phyloP scores from a whole-genome alignment of 192 early-diverging fungal genomes.

The Phlyctochytrium bullatum region DNA sequence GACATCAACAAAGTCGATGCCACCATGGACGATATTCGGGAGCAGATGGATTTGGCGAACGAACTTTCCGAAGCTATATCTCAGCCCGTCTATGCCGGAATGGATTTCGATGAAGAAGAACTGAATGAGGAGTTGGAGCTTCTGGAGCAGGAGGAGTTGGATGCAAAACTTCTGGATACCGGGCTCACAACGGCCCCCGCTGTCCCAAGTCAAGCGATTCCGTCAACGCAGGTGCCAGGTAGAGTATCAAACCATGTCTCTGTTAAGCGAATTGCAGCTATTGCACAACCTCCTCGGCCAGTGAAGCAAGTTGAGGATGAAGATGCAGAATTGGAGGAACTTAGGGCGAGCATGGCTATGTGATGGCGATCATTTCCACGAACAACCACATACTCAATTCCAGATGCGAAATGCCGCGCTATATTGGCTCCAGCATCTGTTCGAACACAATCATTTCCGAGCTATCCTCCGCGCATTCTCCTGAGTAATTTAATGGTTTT shows the following conservation, averaged over 20 bases:
- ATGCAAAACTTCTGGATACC: conserved; percentile 76
- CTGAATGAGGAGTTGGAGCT: conserved; percentile 84
- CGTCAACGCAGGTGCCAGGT: conserved; percentile 67
- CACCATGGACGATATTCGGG: conserved; percentile 95
- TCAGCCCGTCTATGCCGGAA: conserved; percentile 79
- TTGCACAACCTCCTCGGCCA: conserved; percentile 48
- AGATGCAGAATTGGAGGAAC: conserved; percentile 76
- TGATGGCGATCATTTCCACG: too few relatives aligned
- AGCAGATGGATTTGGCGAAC: conserved; percentile 95
- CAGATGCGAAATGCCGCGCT: too few relatives aligned
- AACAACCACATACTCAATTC: too few relatives aligned
- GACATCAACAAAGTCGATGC: conserved; percentile 93
- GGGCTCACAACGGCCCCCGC: conserved; percentile 47
- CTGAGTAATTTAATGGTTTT: too few relatives aligned
- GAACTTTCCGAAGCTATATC: conserved; percentile 93
- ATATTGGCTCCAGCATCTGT: too few relatives aligned
- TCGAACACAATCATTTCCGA: too few relatives aligned
- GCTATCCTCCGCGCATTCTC: too few relatives aligned
- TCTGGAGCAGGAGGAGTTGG: conserved; percentile 90
- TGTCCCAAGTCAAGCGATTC: conserved; percentile 59
- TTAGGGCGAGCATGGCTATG: conserved; percentile 77
- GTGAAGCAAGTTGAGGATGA: conserved; percentile 50
- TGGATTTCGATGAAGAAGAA: conserved; percentile 94
- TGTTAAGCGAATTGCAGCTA: conserved; percentile 26
- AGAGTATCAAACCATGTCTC: conserved; percentile 8